These are phyloP conservation scores for Hagleromyces aurorensis DNA, from an alignment of 805 yeast genomes.

Conservation along the genomic window DNA sequence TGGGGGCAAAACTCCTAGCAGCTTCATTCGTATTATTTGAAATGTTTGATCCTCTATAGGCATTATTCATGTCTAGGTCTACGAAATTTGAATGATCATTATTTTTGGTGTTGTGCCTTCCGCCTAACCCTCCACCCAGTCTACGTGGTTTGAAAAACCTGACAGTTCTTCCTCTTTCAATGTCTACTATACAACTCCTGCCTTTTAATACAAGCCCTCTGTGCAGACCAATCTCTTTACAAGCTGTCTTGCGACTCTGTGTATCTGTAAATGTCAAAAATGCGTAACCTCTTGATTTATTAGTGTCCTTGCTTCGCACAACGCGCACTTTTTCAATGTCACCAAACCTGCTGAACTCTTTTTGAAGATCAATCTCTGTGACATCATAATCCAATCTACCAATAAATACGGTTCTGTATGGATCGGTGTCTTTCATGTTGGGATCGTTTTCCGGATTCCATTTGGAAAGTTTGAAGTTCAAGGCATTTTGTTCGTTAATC, in stretches of 20 bases:
- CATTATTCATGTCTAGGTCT: no score
- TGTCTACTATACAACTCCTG: conserved; percentile 57
- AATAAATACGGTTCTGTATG: conserved; percentile 70
- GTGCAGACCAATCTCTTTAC: conserved; percentile 39
- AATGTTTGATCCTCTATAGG: no score
- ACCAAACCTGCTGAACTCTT: conserved; percentile 58
- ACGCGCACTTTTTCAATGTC: conserved; percentile 55
- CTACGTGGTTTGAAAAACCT: conserved; percentile 66
- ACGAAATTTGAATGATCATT: no score
- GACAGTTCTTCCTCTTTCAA: conserved; percentile 59
- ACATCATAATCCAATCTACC: conserved; percentile 59
- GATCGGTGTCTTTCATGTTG: conserved; percentile 54
- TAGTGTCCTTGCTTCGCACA: conserved; percentile 44
- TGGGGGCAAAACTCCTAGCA: conserved; percentile 1
- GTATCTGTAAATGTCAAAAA: conserved; percentile 65
- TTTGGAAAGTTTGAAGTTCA: conserved; percentile 31
- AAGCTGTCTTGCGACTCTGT: conserved; percentile 53
- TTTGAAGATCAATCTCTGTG: conserved; percentile 61
- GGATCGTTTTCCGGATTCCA: conserved; percentile 57
- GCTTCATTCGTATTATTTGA: no score
- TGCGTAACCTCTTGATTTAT: conserved; percentile 71
- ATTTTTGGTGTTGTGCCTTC: conserved; percentile 46
- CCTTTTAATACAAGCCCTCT: conserved; percentile 46
- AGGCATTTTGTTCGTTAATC: conserved; percentile 19
- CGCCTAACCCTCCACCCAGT: conserved; percentile 92